Base-by-base conservation (phyloP, 2,329 filamentous ascomycete species). In the Venturia carpophila region DNA sequence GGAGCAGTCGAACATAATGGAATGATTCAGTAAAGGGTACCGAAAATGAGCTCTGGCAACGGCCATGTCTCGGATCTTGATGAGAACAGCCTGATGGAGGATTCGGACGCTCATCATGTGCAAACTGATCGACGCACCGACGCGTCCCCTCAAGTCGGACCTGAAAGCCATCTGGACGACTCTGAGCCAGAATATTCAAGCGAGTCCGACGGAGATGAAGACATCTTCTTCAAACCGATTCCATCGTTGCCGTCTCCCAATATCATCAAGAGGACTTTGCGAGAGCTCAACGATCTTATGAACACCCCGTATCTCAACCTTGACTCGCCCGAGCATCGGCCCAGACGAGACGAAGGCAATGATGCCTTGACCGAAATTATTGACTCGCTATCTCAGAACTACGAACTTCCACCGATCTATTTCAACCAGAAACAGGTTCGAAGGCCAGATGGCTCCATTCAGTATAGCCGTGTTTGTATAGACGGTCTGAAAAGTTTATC, bases 401-500 rank as follows among this genome's bases (percentile, higher is more conserved):
- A 69, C 64, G 80, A 77, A 61, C 76, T 81, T 37, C 79, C 79
- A 15, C 79, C 79, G 1, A 75, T 82, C 7, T 80, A 81, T 55
- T 77, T 82, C 64, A 80, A 80, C 67, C 72, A 73, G 55, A 70
- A 72, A 60, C 67, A 56, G 61, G 65, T 37, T 19, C 67, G 39
- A 39, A 47, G 41, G 5, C 65, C 65, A 34, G 65, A 69, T 19
- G 66, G 65, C 56, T 67, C 66, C 37, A 58, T 67, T 21, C 68
- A 67, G 41, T 69, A 71, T 61, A 70, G 66, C 17, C 71, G 77
- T 13, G 72, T 78, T 21, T 80, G 78, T 66, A 75, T 81, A 10
- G 78, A 81, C 69, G 79, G 79, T 4, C 81, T 81, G 69, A 79
- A 82, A 68, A 75, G 79, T 17, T 69, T 82, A 5, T 77, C 78